Evolutionary conservation across 306 rosid genomes (phyloP).

Genomic region (Glycine tomentella): DNA sequence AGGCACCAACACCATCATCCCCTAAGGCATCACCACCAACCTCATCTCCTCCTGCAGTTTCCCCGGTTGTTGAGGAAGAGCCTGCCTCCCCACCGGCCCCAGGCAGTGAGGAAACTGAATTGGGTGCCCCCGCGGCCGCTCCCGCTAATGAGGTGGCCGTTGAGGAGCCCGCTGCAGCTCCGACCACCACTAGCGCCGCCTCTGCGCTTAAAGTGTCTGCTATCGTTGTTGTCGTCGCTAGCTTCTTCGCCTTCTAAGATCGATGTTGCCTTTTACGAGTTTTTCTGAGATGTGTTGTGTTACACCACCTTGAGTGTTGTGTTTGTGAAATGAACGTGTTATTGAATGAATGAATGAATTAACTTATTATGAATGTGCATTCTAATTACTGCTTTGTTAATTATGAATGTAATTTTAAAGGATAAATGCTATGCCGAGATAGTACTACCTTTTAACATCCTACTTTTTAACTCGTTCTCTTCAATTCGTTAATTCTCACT

Average conservation of each 20-base stretch:
- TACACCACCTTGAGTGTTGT: neutral
- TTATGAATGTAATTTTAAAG: too few relatives aligned
- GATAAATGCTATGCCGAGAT: too few relatives aligned
- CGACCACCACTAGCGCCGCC: constrained; percentile 3
- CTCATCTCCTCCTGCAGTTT: constrained; percentile 45
- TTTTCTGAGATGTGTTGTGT: neutral
- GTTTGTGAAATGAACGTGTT: neutral
- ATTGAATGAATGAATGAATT: too few relatives aligned
- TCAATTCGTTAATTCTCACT: too few relatives aligned
- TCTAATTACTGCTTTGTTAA: too few relatives aligned
- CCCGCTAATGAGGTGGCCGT: constrained; percentile 19
- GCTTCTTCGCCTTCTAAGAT: constrained; percentile 53
- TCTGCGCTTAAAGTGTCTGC: constrained; percentile 29
- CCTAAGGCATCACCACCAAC: neutral
- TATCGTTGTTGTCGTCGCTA: constrained; percentile 27
- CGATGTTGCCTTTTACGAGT: neutral
- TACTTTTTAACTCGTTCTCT: too few relatives aligned
- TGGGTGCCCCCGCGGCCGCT: constrained; percentile 25
- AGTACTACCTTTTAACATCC: too few relatives aligned
- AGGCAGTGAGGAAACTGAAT: constrained; percentile 38
- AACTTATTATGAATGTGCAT: too few relatives aligned
- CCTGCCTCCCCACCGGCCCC: constrained; percentile 69
- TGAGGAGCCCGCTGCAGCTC: neutral
- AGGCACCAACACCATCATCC: constrained; percentile 1
- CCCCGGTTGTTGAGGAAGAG: constrained; percentile 40